These are phyloP conservation scores for Phytomonas serpens DNA, from an alignment of 208 protist genomes.

Conservation along the genomic window DNA sequence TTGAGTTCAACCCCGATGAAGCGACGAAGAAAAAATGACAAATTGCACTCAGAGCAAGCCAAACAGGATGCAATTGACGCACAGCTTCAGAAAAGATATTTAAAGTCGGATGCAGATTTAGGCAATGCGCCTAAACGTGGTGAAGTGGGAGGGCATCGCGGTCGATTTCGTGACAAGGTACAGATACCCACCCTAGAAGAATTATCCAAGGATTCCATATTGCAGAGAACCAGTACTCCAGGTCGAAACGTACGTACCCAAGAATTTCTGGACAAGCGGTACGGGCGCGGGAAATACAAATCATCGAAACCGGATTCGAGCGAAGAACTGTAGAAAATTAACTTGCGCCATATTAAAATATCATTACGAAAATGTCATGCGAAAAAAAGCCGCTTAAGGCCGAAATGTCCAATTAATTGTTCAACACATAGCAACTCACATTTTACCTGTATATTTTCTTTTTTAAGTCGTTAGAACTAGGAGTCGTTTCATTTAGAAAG, in stretches of 20 bases:
- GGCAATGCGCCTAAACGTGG: conserved; percentile 32
- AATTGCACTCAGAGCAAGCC: conserved; percentile 63
- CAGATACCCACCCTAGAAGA: conserved; percentile 49
- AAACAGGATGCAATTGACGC: conserved; percentile 60
- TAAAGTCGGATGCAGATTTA: conserved; percentile 24
- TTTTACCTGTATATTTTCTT: neutral
- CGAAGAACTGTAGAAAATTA: conserved; percentile 35
- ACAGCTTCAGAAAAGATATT: conserved; percentile 18
- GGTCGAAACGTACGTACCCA: conserved; percentile 25
- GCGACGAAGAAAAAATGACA: conserved; percentile 56
- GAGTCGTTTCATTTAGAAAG: neutral
- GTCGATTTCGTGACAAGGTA: conserved; percentile 48
- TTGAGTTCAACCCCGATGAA: conserved; percentile 29
- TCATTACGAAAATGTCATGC: neutral
- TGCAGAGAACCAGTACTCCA: conserved; percentile 30
- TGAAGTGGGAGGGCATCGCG: conserved; percentile 27
- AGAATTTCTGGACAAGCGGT: conserved; percentile 51
- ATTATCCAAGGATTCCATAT: conserved; percentile 40
- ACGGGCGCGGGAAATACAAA: conserved; percentile 63
- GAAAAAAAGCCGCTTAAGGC: neutral
- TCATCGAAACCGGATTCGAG: conserved; percentile 24
- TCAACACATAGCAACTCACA: neutral
- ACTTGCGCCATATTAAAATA: neutral
- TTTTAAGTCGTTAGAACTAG: neutral
- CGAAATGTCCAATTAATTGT: neutral